phyloP scores from a whole-genome alignment of 495 filamentous ascomycete species.

The Haplographium delicatum region DNA sequence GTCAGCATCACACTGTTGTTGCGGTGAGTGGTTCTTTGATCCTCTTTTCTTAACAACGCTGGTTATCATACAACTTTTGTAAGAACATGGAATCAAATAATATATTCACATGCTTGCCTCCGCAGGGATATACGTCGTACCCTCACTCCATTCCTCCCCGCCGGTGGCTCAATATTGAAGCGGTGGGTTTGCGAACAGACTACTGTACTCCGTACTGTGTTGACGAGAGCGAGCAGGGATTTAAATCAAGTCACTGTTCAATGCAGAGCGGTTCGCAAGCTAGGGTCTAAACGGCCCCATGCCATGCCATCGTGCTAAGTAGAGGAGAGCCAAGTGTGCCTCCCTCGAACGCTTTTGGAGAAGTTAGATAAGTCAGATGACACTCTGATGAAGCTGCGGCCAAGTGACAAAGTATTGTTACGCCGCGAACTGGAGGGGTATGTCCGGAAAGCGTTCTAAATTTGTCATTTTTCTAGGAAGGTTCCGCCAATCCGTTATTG shows the following conservation, averaged over 20 bases:
- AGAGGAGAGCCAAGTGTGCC: not conserved
- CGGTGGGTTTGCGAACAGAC: not conserved
- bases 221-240: slow-evolving; percentile 10
- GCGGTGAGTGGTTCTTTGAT: not conserved
- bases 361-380: not conserved
- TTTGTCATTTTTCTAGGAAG: not conserved
- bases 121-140: not conserved
- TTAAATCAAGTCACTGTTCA: slow-evolving; percentile 13
- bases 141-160: not conserved
- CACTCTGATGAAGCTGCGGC: not conserved
- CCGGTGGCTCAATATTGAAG: slow-evolving; percentile 1
- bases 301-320: not conserved
- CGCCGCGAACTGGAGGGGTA: not conserved
- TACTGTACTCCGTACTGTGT: not conserved
- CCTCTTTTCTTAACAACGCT: not conserved
- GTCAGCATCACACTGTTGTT: not conserved
- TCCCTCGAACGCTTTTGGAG: not conserved
- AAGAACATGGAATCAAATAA: slow-evolving; percentile 9
- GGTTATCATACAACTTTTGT: slow-evolving; percentile 11
- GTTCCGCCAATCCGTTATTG: not conserved
- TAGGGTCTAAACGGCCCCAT: not conserved
- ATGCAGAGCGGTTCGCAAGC: slow-evolving; percentile 1
- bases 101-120: not conserved
- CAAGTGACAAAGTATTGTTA: not conserved
- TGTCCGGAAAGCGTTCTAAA: no score